Evolutionary conservation across 495 filamentous ascomycete species (phyloP).

Genomic region (Lasiosphaeriaceae sp.): DNA sequence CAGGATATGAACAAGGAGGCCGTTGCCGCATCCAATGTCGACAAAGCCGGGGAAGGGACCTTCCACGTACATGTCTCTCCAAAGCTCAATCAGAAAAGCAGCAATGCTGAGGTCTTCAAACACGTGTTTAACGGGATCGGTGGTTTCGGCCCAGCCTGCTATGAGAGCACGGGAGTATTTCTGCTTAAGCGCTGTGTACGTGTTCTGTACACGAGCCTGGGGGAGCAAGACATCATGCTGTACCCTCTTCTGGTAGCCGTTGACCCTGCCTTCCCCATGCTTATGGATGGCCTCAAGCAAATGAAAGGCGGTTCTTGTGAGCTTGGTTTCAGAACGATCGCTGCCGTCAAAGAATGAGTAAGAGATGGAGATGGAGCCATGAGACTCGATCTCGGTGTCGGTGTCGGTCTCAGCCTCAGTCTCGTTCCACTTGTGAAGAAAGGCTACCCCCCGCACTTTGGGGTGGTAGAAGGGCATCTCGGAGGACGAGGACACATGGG

Average conservation of each 20-base stretch:
- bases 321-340: conserved; percentile 41
- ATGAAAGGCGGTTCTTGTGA: conserved; percentile 66
- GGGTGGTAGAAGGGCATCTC: conserved; percentile 88
- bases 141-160: conserved; percentile 72
- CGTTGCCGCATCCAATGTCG: conserved; percentile 94
- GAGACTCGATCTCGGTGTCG: conserved; percentile 9
- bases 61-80: conserved; percentile 74
- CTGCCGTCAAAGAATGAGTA: conserved; percentile 56
- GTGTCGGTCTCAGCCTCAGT: background rate
- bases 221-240: conserved; percentile 73
- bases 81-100: conserved; percentile 89
- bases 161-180: conserved; percentile 68
- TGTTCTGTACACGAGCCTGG: conserved; percentile 70
- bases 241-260: conserved; percentile 68
- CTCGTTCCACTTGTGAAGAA: conserved; percentile 59
- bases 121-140: conserved; percentile 86
- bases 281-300: conserved; percentile 71
- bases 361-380: conserved; percentile 61
- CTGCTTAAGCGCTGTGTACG: conserved; percentile 73
- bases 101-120: conserved; percentile 93
- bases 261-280: conserved; percentile 61
- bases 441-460: conserved; percentile 64
- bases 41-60: conserved; percentile 80
- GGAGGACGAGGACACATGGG: conserved; percentile 58
- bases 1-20: conserved; percentile 83